Base-by-base conservation (phyloP, 2,329 filamentous ascomycete species). In the Xylariaceae sp. region DNA sequence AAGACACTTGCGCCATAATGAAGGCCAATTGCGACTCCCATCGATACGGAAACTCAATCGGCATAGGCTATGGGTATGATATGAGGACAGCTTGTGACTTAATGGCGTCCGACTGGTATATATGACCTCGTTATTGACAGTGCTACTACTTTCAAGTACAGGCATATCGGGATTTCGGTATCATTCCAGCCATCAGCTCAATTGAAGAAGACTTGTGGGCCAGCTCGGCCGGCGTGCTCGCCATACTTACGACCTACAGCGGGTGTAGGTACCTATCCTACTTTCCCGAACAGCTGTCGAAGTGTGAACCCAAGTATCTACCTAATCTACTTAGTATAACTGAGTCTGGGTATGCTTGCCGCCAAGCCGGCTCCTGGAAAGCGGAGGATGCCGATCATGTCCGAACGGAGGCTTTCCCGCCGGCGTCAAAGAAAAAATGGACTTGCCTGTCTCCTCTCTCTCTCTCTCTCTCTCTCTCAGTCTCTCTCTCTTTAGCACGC, bases 401-500 rank as follows among this genome's bases (percentile, higher is more conserved):
- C 51, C 45, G 34, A 39, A 53, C 54, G 57, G 54, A 54, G 47
- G 48, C 49, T 57, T 46, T 44, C 37, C 43, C 40, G 30, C 54
- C 54, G 54, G 56, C 45, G 41, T 41, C 51, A 48, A 54, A 51
- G 35, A 29, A 34, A n/a, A 26, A 26, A 6, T 19, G 37, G 29
- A 34, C 26, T n/a, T 47, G 43, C 31, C 12, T 40, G n/a, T 5
- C 7, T 35, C 9, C 19, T 9, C 32, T 9, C 9, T 35, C 9
- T 2, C 9, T 9, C 32, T 35, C 32, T 3, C 2, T 9, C 32
- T 35, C 32, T 35, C 32, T 6, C 32, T 9, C 32, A 9, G 32
- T 9, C 9, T 40, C 39, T 40, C 35, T 7, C 35, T 37, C 35
- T 37, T 9, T 37, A 3, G 35, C 35, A 9, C 35, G 35, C 35